Percentiles rank a stretch among this genome's conserved stretches.
These are phyloP conservation scores for Lasiodiplodia citricola DNA, from an alignment of 2,329 filamentous ascomycete genomes.

Conservation along the genomic window DNA sequence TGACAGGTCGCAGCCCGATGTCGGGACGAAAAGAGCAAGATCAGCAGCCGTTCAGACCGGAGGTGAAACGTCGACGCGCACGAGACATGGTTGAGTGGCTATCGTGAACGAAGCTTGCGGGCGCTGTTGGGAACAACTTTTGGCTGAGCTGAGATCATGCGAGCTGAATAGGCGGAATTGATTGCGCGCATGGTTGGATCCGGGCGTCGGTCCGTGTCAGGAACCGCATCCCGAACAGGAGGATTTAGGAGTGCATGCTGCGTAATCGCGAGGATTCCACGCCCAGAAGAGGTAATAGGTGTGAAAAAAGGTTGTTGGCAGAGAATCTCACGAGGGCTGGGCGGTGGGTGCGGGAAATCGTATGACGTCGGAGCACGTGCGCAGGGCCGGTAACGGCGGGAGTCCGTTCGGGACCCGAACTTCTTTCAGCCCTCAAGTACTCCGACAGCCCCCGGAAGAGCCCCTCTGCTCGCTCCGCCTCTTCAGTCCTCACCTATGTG, in stretches of 20 bases:
- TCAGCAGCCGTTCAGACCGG: background rate
- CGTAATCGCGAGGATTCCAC: background rate
- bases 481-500: slow-evolving; percentile 3
- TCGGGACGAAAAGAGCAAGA: background rate
- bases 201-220: background rate
- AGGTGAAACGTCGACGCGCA: background rate
- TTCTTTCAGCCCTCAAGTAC: background rate
- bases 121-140: too few relatives aligned
- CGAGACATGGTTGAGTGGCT: too few relatives aligned
- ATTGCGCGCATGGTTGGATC: background rate
- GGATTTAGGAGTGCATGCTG: background rate
- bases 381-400: slow-evolving; percentile 14
- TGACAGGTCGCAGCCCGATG: background rate
- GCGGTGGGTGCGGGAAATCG: background rate
- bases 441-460: background rate
- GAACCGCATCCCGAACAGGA: background rate
- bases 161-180: background rate
- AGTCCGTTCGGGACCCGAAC: background rate
- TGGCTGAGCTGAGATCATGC: background rate
- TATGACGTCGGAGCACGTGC: slow-evolving; percentile 23
- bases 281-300: background rate
- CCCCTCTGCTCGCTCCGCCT: background rate
- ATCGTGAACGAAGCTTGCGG: background rate
- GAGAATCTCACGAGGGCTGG: background rate
- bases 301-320: background rate